Percentiles rank a stretch among this genome's conserved stretches.
Evolutionary conservation across 2,329 filamentous ascomycete genomes (phyloP).

Genomic region (Magnaporthiopsis rhizophila): DNA sequence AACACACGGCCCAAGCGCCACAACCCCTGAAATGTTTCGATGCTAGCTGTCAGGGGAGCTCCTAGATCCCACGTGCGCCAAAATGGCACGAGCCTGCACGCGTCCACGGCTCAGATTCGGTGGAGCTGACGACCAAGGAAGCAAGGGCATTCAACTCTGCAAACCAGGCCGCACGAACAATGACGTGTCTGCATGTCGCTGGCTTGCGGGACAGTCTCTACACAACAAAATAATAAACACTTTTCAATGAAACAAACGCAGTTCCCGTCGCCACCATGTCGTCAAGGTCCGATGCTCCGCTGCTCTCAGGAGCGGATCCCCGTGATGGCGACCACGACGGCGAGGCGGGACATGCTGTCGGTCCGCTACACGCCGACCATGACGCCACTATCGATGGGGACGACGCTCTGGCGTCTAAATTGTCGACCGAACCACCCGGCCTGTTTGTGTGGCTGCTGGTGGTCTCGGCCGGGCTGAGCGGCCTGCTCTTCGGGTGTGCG

Average conservation of each 20-base stretch:
- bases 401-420: neutral
- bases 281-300: neutral
- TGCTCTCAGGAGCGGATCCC: neutral
- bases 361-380: no score
- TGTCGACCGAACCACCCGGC: constrained; percentile 24
- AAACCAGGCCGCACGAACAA: no score
- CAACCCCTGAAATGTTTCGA: constrained; percentile 4
- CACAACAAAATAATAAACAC: no score
- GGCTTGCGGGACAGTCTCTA: neutral
- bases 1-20: constrained; percentile 1
- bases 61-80: neutral
- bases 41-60: neutral
- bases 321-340: neutral
- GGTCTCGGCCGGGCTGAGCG: constrained; percentile 57
- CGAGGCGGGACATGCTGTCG: no score
- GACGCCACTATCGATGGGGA: neutral
- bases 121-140: no score
- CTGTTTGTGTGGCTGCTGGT: constrained; percentile 55
- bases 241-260: neutral
- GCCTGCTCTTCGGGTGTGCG: constrained; percentile 60
- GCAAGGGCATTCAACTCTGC: no score
- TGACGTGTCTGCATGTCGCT: neutral
- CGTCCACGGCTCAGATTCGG: no score
- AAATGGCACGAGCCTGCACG: neutral
- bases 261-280: neutral